Evolutionary conservation across 495 filamentous ascomycete genomes (phyloP).

Genomic region (Lentithecium fluviatile): DNA sequence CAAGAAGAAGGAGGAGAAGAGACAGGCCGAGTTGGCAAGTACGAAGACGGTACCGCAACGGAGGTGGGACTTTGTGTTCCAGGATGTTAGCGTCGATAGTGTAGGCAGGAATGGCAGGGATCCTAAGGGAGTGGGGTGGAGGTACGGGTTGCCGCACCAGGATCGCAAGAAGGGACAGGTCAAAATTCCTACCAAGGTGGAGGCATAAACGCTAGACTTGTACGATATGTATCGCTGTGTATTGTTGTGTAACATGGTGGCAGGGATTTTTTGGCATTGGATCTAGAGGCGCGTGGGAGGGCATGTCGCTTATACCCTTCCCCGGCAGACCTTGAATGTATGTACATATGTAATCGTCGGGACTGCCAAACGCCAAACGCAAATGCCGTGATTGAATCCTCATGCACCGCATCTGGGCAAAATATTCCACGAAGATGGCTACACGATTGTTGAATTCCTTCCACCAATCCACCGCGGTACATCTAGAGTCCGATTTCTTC

Average conservation of each 20-base stretch:
- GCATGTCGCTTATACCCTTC: too few species aligned
- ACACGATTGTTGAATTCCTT: too few species aligned
- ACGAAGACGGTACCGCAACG: slow-evolving; percentile 52
- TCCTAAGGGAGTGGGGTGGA: slow-evolving; percentile 50
- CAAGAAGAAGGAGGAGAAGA: slow-evolving; percentile 44
- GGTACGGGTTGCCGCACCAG: slow-evolving; percentile 68
- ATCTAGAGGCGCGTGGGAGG: too few species aligned
- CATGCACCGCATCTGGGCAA: too few species aligned
- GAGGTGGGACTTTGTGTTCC: slow-evolving; percentile 80
- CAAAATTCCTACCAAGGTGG: slow-evolving; percentile 68
- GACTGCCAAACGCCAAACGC: too few species aligned
- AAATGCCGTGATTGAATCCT: too few species aligned
- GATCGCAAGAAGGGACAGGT: slow-evolving; percentile 71
- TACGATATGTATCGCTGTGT: slow-evolving; percentile 23
- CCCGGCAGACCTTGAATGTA: neutral
- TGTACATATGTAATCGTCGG: too few species aligned
- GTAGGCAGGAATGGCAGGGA: slow-evolving; percentile 53
- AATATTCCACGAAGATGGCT: too few species aligned
- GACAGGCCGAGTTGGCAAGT: slow-evolving; percentile 45
- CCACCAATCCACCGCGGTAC: too few species aligned
- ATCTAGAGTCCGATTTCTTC: too few species aligned
- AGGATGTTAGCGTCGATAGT: slow-evolving; percentile 61
- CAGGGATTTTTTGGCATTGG: too few species aligned
- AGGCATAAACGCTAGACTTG: slow-evolving; percentile 29
- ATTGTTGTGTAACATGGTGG: slow-evolving; percentile 28